Conservation (phyloP, 257 asterid species). For the Lycium barbarum region DNA sequence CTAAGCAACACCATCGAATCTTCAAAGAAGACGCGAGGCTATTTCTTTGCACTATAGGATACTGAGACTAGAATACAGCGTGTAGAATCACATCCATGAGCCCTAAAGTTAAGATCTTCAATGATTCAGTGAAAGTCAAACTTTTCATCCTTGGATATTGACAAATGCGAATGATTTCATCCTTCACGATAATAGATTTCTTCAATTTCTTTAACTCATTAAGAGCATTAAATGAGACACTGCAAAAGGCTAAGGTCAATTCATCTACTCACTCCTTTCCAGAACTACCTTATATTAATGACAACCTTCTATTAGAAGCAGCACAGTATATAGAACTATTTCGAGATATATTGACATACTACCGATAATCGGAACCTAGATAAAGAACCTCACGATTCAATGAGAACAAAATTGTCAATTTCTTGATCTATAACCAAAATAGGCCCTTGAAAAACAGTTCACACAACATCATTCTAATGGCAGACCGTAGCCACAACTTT, state of each 20-base stretch:
- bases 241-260: not conserved
- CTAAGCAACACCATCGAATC: constrained; percentile 5
- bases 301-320: not conserved
- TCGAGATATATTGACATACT: not conserved
- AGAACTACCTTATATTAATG: not conserved
- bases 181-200: not conserved
- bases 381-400: not conserved
- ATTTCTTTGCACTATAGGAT: not conserved
- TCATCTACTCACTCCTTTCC: not conserved
- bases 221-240: not conserved
- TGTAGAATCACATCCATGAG: constrained; percentile 20
- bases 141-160: not conserved
- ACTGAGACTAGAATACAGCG: not conserved
- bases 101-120: not conserved
- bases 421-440: not conserved
- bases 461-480: constrained; percentile 1
- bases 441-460: not conserved
- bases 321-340: not conserved
- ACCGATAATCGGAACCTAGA: not conserved
- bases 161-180: not conserved
- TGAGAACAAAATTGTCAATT: not conserved
- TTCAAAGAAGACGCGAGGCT: not conserved
- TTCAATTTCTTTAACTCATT: not conserved
- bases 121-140: not conserved
- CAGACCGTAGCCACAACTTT: not conserved